A percentile compares a stretch with the other conserved stretches of the same genome.
These are phyloP conservation scores for Paragyromitra xinjiangensis DNA, from an alignment of 495 filamentous ascomycete genomes.

Conservation along the genomic window DNA sequence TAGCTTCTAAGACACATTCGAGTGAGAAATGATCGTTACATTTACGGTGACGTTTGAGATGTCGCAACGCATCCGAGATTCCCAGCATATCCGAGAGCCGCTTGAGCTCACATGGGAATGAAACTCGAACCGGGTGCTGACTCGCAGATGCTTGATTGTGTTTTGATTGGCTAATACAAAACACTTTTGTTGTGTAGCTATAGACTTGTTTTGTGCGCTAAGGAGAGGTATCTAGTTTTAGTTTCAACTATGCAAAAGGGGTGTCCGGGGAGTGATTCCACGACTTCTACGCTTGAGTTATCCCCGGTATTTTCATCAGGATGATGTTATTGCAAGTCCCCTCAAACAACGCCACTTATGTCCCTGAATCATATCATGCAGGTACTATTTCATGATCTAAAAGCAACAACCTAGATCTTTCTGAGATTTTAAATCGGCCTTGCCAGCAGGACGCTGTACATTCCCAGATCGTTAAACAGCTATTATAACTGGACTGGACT, in stretches of 20 bases:
- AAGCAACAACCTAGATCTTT: slow-evolving; percentile 7
- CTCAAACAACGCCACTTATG: neutral
- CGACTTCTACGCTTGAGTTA: neutral
- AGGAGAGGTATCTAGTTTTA: neutral
- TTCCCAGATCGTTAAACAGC: neutral
- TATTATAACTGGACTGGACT: slow-evolving; percentile 10
- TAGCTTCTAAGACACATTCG: neutral
- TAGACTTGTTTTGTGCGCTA: neutral
- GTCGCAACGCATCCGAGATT: slow-evolving; percentile 8
- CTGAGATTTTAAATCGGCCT: neutral
- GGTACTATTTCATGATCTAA: neutral
- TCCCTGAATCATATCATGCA: slow-evolving; percentile 10
- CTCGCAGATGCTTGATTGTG: neutral
- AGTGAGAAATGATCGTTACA: neutral
- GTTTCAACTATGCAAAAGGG: too few species aligned
- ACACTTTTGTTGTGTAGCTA: neutral
- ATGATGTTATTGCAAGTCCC: neutral
- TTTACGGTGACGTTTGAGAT: slow-evolving; percentile 5
- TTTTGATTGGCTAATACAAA: neutral
- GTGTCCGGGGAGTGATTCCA: too few species aligned
- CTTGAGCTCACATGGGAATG: neutral
- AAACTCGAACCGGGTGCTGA: slow-evolving; percentile 4
- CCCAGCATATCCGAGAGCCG: slow-evolving; percentile 1
- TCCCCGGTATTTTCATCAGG: neutral
- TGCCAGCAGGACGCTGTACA: neutral